Conservation (phyloP, 768 basidiomycete genomes). For the Mycena pura region DNA sequence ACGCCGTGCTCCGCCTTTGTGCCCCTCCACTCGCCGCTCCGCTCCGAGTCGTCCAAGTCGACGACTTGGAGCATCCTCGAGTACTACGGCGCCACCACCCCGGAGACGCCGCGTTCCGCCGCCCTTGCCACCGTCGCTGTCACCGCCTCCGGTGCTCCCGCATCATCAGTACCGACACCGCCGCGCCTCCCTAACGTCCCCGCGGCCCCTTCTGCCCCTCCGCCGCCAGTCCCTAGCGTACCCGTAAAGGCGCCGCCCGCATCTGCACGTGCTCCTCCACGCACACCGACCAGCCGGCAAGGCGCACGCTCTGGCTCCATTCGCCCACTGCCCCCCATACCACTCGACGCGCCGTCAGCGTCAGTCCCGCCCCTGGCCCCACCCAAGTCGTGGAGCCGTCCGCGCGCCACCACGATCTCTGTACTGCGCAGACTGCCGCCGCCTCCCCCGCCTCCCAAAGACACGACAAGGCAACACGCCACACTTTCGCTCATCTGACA, state of each 20-base stretch:
- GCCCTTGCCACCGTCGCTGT: not conserved
- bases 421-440: not conserved
- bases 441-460: conserved; percentile 1
- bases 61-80: conserved; percentile 16
- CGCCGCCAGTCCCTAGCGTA: not conserved
- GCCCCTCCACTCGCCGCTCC: not conserved
- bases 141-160: not conserved
- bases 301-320: not conserved
- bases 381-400: not conserved
- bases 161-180: not conserved
- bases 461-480: not conserved
- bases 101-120: conserved; percentile 4
- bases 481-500: not conserved
- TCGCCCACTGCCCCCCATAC: conserved; percentile 8
- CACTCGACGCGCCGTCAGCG: not conserved
- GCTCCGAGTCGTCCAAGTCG: not conserved
- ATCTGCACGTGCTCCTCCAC: not conserved
- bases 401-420: not conserved
- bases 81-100: conserved; percentile 3
- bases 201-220: not conserved
- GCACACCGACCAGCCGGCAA: not conserved
- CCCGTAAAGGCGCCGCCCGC: not conserved
- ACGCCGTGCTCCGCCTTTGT: not conserved
- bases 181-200: not conserved
- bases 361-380: not conserved